A percentile compares a stretch with the other conserved stretches of the same genome.
Evolutionary conservation across 2,329 filamentous ascomycete species (phyloP).

Genomic region (Colletotrichum salicis): DNA sequence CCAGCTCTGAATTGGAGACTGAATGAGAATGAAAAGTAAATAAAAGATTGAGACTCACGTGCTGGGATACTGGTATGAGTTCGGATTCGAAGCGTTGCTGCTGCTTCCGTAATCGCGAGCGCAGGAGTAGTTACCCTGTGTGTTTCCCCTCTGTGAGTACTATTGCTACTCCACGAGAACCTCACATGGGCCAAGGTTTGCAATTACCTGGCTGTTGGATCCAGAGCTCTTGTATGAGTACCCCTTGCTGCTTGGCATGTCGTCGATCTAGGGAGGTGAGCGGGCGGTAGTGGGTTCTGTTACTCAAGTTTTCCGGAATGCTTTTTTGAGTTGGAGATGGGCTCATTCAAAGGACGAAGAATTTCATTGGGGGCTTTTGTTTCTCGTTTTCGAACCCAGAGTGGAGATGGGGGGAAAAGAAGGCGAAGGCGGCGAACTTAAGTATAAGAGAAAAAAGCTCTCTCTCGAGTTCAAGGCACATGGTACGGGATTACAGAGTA

Average conservation of each 20-base stretch:
- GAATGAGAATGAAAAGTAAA: neutral
- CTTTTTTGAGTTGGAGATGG: neutral
- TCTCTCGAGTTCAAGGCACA: neutral
- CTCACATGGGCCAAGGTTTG: neutral
- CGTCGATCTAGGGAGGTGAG: neutral
- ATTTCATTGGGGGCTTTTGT: neutral
- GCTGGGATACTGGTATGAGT: constrained; percentile 77
- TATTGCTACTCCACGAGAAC: neutral
- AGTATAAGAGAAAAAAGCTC: neutral
- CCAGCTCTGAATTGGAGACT: too few species aligned
- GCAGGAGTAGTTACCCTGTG: constrained; percentile 75
- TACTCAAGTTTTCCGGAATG: neutral
- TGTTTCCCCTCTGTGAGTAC: neutral
- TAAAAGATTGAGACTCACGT: constrained; percentile 48
- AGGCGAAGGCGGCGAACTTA: constrained; percentile 12
- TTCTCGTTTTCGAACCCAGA: neutral
- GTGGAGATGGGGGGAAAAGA: constrained; percentile 15
- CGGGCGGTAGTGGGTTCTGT: neutral
- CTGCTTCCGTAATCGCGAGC: constrained; percentile 69
- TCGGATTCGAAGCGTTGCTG: constrained; percentile 62
- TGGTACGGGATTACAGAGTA: neutral
- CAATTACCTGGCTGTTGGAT: constrained; percentile 70
- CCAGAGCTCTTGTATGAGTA: constrained; percentile 63
- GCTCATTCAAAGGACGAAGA: neutral
- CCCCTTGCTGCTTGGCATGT: constrained; percentile 38